A percentile compares a stretch with the other conserved stretches of the same genome.
phyloP scores from a whole-genome alignment of 2,329 filamentous ascomycete genomes.

The Tolypocladium cylindrosporum region DNA sequence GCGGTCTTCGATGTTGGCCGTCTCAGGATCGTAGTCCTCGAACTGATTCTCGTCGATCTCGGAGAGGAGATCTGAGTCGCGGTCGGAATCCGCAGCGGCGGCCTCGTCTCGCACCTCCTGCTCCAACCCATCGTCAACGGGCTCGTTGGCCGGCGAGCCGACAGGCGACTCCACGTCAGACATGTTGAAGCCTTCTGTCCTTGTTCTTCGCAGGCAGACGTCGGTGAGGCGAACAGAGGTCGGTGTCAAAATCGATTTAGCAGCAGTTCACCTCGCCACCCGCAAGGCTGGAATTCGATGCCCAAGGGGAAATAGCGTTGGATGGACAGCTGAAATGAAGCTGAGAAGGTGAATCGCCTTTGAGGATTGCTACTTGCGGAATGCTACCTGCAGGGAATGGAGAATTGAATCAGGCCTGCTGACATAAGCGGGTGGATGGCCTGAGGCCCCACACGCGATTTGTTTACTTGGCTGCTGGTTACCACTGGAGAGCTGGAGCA shows the following conservation, averaged over 20 bases:
- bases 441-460: conserved; percentile 10
- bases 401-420: conserved; percentile 9
- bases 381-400: background rate
- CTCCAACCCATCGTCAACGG: conserved; percentile 31
- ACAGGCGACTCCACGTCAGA: conserved; percentile 36
- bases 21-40: conserved; percentile 57
- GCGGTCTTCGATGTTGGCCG: conserved; percentile 51
- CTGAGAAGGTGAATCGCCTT: background rate
- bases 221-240: background rate
- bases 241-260: background rate
- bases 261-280: background rate
- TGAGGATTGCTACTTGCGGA: background rate
- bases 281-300: too few species aligned
- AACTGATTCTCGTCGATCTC: conserved; percentile 63
- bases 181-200: conserved; percentile 17
- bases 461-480: conserved; percentile 24
- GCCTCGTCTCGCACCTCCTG: conserved; percentile 29
- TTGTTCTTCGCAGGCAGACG: background rate
- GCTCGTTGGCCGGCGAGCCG: conserved; percentile 25
- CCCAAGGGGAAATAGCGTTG: background rate
- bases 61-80: conserved; percentile 50
- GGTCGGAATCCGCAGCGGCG: conserved; percentile 36
- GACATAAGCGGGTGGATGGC: conserved; percentile 15
- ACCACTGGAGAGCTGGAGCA: conserved; percentile 12
- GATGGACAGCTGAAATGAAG: background rate